Base-by-base conservation (phyloP, 495 filamentous ascomycete genomes). In the Hypomontagnella monticulosa region DNA sequence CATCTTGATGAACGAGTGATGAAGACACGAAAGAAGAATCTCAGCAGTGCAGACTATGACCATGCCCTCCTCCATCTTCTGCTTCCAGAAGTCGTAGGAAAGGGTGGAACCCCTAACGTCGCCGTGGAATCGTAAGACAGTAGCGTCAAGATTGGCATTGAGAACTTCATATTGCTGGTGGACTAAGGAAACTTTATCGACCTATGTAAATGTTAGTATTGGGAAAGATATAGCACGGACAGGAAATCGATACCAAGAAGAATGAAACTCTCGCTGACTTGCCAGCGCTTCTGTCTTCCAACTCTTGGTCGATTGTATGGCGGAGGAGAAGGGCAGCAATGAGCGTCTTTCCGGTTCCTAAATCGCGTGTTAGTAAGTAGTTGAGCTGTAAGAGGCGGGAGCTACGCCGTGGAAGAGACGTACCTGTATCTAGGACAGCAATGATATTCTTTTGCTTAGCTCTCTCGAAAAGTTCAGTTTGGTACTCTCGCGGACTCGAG, bases 41-140 rank as follows among this genome's bases (percentile, higher is more conserved):
- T 94, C 93, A 1, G 93, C 95, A 0, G 95, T 99, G 79, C 92
- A 97, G 12, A 97, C 93, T 64, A 99, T 87, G 16, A 93, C 91
- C 88, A 90, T 94, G 70, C 93, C 89, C 12, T 90, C 78, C 2
- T 78, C 64, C 34, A 93, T 85, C 40, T 85, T 81, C 30, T 88
- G 78, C 16, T 83, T 68, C 96, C 95, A 99, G 12, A 81, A 84
- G 12, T 84, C 78, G 61, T 85, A 83, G 16, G 76, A 80, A 85
- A 89, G 91, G 0, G 89, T 73, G n/a, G 54, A 43, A 12, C 67
- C 67, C 0, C 77, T 51, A 49, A 71, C 56, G 62, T 93, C 88
- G 3, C 95, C 95, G 70, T 87, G 94, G 32, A 96, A 85, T 57
- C 85, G 85, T n/a, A 87, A 87, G 27, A 98, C 84, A 19, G 86